Percentiles rank a stretch among this genome's conserved stretches.
Evolutionary conservation across 1,139 yeast species (phyloP).

Genomic region (Arxiozyma bovina): DNA sequence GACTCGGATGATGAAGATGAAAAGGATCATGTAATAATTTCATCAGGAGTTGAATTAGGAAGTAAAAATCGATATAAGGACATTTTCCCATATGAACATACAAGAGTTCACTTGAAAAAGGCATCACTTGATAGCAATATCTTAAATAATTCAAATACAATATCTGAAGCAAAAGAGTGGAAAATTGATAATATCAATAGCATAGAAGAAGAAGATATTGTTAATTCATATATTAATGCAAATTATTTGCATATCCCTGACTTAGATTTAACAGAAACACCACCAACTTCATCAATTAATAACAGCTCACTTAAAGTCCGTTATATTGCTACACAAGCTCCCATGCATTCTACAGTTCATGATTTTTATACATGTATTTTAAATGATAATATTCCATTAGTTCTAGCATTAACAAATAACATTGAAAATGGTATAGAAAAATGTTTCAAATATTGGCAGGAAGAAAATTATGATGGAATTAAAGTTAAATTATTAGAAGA

Average conservation of each 20-base stretch:
- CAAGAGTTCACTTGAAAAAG: constrained; percentile 45
- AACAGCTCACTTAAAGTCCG: constrained; percentile 23
- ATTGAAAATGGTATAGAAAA: constrained; percentile 48
- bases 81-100: constrained; percentile 70
- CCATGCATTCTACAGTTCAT: constrained; percentile 56
- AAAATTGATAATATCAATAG: neutral
- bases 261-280: constrained; percentile 5
- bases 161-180: constrained; percentile 1
- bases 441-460: constrained; percentile 49
- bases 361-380: constrained; percentile 70
- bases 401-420: constrained; percentile 58
- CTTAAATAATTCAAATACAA: neutral
- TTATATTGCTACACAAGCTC: constrained; percentile 83
- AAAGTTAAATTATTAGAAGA: constrained; percentile 19
- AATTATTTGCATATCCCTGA: constrained; percentile 37
- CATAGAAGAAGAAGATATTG: constrained; percentile 14
- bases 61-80: constrained; percentile 71
- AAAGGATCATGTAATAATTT: constrained; percentile 35
- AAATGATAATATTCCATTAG: constrained; percentile 51
- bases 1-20: constrained; percentile 22
- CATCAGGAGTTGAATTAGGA: constrained; percentile 70
- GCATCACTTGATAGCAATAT: constrained; percentile 7
- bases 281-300: constrained; percentile 9
- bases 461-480: constrained; percentile 27
- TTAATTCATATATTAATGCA: constrained; percentile 51